These are phyloP conservation scores for Medicago arabica DNA, from an alignment of 306 rosid genomes.

Conservation along the genomic window DNA sequence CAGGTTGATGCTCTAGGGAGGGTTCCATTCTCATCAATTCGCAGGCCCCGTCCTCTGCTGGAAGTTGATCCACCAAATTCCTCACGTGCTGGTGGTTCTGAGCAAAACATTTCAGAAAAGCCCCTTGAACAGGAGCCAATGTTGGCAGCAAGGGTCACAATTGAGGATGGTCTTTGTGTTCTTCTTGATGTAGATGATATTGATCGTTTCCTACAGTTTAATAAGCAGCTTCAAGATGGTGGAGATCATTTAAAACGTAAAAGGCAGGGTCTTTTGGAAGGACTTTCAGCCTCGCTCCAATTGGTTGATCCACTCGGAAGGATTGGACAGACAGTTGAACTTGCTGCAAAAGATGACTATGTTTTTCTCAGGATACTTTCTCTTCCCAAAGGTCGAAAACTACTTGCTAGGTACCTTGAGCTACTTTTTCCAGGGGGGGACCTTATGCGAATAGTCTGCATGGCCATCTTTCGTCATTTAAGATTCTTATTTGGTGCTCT, in stretches of 20 bases:
- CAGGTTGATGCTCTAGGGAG: conserved; percentile 99
- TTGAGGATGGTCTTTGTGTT: conserved; percentile 94
- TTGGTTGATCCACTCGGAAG: conserved; percentile 89
- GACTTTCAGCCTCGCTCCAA: conserved; percentile 84
- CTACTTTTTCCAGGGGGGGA: conserved; percentile 76
- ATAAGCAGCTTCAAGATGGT: conserved; percentile 74
- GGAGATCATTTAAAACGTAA: conserved; percentile 69
- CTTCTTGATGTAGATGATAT: conserved; percentile 97
- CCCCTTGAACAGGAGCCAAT: conserved; percentile 97
- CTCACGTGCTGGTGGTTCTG: conserved; percentile 56
- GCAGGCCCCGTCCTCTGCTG: conserved; percentile 98
- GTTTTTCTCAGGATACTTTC: conserved; percentile 85
- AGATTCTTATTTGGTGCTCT: conserved; percentile 84
- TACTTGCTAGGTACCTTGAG: conserved; percentile 73
- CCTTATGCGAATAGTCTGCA: conserved; percentile 86
- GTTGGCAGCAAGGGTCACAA: conserved; percentile 90
- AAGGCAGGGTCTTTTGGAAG: conserved; percentile 79
- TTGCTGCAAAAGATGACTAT: conserved; percentile 79
- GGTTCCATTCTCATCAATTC: conserved; percentile 97
- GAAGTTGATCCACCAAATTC: conserved; percentile 92
- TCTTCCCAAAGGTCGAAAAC: conserved; percentile 90
- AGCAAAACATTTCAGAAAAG: conserved; percentile 78
- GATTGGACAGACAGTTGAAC: conserved; percentile 67
- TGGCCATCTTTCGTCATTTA: conserved; percentile 91
- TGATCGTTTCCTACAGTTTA: conserved; percentile 88